Percentiles rank a stretch among this genome's conserved stretches.
These are phyloP conservation scores for Hypoxylon rubiginosum DNA, from an alignment of 2,329 filamentous ascomycete genomes.

Conservation along the genomic window DNA sequence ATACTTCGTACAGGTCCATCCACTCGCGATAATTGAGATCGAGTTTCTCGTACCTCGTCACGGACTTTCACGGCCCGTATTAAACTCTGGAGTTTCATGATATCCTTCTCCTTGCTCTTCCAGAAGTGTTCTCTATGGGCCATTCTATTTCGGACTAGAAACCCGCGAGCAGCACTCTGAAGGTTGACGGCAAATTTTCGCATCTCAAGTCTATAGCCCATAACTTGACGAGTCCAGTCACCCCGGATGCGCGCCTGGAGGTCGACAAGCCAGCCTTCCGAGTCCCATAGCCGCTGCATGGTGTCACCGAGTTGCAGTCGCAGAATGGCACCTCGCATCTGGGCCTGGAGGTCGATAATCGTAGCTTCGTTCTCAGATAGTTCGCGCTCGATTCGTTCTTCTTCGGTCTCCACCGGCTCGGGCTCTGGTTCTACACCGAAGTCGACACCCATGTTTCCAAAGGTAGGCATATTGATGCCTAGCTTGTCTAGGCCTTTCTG, in stretches of 20 bases:
- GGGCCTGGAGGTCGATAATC: slow-evolving; percentile 86
- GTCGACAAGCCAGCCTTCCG: slow-evolving; percentile 81
- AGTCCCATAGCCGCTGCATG: slow-evolving; percentile 93
- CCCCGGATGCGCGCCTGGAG: slow-evolving; percentile 90
- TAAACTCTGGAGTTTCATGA: slow-evolving; percentile 86
- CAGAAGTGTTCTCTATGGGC: slow-evolving; percentile 74
- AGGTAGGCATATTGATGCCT: slow-evolving; percentile 95
- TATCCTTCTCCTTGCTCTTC: slow-evolving; percentile 77
- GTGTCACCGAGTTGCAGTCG: slow-evolving; percentile 81
- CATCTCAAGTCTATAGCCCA: slow-evolving; percentile 87
- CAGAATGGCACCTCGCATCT: slow-evolving; percentile 83
- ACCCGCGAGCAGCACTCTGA: slow-evolving; percentile 83
- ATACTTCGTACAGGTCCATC: slow-evolving; percentile 75
- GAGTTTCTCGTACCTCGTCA: slow-evolving; percentile 67
- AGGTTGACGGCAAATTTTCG: slow-evolving; percentile 81
- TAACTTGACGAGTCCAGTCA: slow-evolving; percentile 87
- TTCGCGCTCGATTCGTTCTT: slow-evolving; percentile 87
- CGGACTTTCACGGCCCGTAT: slow-evolving; percentile 77
- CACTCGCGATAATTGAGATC: slow-evolving; percentile 71
- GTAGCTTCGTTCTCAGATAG: slow-evolving; percentile 79
- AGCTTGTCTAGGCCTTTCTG: slow-evolving; percentile 97
- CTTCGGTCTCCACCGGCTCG: slow-evolving; percentile 87
- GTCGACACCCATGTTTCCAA: slow-evolving; percentile 95
- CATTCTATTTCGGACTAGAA: slow-evolving; percentile 76
- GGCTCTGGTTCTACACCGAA: slow-evolving; percentile 89